Evolutionary conservation across 495 filamentous ascomycete genomes (phyloP).

Genomic region (Penicillium coprophilum): DNA sequence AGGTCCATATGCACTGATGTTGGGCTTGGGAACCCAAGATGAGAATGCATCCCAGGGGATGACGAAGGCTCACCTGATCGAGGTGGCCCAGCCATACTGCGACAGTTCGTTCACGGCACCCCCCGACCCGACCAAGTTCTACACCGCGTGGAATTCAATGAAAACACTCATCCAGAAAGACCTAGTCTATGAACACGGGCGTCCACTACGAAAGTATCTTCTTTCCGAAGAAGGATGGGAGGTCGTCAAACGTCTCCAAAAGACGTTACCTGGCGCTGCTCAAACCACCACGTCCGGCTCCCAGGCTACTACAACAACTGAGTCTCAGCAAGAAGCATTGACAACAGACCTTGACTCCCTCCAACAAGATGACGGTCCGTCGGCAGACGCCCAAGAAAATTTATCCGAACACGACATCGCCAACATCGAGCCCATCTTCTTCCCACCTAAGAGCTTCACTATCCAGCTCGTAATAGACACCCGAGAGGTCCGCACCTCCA

Average conservation of each 20-base stretch:
- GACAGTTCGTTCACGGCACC: slow-evolving; percentile 74
- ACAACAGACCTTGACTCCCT: not conserved
- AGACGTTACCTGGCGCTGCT: slow-evolving; percentile 35
- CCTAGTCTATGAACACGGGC: slow-evolving; percentile 68
- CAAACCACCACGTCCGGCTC: slow-evolving; percentile 20
- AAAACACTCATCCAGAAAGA: slow-evolving; percentile 75
- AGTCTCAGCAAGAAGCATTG: not conserved
- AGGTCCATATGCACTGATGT: slow-evolving; percentile 71
- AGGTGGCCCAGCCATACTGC: slow-evolving; percentile 68
- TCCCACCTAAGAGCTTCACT: slow-evolving; percentile 65
- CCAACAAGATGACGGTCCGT: slow-evolving; percentile 8
- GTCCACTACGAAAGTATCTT: slow-evolving; percentile 65
- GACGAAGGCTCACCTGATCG: slow-evolving; percentile 68
- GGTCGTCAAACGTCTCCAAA: slow-evolving; percentile 66
- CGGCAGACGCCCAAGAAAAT: slow-evolving; percentile 7
- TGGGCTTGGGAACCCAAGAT: slow-evolving; percentile 62
- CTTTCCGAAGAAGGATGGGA: slow-evolving; percentile 81
- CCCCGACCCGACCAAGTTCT: slow-evolving; percentile 64
- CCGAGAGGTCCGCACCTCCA: slow-evolving; percentile 75
- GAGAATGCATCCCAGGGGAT: slow-evolving; percentile 57
- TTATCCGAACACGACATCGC: not conserved
- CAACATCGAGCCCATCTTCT: slow-evolving; percentile 51
- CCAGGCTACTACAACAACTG: not conserved
- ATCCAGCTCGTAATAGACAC: slow-evolving; percentile 73
- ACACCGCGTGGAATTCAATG: slow-evolving; percentile 86